Conservation (phyloP, 345 rosid species). For the Acer saccharum region DNA sequence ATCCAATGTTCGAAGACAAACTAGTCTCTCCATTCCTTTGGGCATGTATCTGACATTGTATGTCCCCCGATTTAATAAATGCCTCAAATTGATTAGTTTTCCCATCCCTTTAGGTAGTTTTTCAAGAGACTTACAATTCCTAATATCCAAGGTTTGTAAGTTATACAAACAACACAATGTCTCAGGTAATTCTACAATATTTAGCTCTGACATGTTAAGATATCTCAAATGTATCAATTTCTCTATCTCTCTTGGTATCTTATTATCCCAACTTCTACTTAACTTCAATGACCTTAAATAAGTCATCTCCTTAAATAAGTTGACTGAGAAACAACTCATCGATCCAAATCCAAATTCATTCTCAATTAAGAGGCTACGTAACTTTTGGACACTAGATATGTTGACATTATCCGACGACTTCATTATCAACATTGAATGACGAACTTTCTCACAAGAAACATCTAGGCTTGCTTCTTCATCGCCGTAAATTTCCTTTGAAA, state of each 20-base stretch:
- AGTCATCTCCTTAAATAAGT: too few relatives aligned
- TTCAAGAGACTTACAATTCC: too few relatives aligned
- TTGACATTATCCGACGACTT: neutral
- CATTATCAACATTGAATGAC: neutral
- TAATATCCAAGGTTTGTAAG: too few relatives aligned
- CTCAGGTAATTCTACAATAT: too few relatives aligned
- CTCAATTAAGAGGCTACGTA: neutral
- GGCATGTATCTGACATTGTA: neutral
- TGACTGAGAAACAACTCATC: neutral
- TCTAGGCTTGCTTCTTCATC: neutral
- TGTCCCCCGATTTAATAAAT: too few relatives aligned
- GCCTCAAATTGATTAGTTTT: too few relatives aligned
- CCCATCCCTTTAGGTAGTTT: too few relatives aligned
- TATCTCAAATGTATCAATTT: neutral
- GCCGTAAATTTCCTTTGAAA: too few relatives aligned
- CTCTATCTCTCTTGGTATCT: neutral
- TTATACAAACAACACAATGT: too few relatives aligned
- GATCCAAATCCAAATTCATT: neutral
- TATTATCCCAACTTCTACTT: neutral
- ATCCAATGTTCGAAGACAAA: neutral
- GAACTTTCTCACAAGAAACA: neutral
- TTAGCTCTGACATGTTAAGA: too few relatives aligned
- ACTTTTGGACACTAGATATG: neutral
- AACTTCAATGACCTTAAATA: neutral
- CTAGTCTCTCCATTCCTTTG: neutral